Conservation (phyloP, 768 basidiomycete genomes). For the Calocera cornea region DNA sequence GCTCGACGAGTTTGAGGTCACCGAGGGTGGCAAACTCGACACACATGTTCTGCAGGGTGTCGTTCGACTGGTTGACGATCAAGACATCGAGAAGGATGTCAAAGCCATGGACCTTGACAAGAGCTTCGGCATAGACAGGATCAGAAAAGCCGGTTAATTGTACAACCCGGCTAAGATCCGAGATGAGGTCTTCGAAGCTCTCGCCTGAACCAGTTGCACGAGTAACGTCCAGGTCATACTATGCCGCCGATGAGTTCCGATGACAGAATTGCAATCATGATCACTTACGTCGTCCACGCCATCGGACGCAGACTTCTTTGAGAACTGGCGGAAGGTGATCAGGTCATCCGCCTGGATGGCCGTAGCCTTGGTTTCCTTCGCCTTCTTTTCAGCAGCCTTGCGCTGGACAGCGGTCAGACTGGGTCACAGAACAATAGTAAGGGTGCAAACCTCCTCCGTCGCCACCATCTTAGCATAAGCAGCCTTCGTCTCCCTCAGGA, state of each 20-base stretch:
- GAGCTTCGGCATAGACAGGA: constrained; percentile 94
- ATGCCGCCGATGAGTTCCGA: background rate
- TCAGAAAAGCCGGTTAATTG: constrained; percentile 98
- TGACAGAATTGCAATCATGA: constrained; percentile 2
- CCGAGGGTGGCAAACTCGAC: constrained; percentile 95
- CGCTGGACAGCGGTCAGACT: constrained; percentile 36
- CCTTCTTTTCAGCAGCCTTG: constrained; percentile 82
- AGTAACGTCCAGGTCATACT: constrained; percentile 84
- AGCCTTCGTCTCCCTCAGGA: constrained; percentile 61
- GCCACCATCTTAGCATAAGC: constrained; percentile 94
- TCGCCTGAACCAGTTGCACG: constrained; percentile 79
- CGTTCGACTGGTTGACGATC: constrained; percentile 86
- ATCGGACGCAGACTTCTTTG: constrained; percentile 77
- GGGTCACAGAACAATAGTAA: constrained; percentile 10
- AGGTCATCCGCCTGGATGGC: constrained; percentile 90
- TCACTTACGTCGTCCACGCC: constrained; percentile 36
- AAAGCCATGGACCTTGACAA: constrained; percentile 94
- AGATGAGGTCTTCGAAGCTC: constrained; percentile 81
- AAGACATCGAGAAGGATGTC: constrained; percentile 96
- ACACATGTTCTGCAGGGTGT: constrained; percentile 91
- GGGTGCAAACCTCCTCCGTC: constrained; percentile 62
- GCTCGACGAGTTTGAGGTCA: constrained; percentile 91
- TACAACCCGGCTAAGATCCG: constrained; percentile 81
- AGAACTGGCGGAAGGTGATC: constrained; percentile 84
- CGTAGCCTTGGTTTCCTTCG: constrained; percentile 52